phyloP scores from a whole-genome alignment of 73 alveolate species.

The Tetrahymena malaccensis region DNA sequence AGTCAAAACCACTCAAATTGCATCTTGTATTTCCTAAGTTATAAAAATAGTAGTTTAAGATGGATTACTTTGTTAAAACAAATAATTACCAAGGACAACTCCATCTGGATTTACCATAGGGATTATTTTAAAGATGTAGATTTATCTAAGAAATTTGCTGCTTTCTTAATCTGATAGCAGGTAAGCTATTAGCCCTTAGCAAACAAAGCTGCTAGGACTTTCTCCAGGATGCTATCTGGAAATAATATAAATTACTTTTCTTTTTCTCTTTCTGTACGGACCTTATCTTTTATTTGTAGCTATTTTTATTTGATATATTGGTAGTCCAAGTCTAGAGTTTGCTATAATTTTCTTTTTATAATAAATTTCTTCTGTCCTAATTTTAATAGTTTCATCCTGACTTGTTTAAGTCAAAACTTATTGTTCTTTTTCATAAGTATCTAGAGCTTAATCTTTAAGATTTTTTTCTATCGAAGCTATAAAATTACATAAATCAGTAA shows the following conservation, averaged over 20 bases:
- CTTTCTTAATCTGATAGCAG: background rate
- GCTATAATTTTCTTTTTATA: background rate
- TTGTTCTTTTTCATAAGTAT: background rate
- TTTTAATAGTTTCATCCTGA: background rate
- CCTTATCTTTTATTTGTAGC: background rate
- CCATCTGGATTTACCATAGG: conserved; percentile 98
- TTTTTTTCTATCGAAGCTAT: conserved; percentile 51
- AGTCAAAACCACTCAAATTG: conserved; percentile 85
- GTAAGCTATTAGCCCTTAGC: background rate
- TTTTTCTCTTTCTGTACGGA: background rate
- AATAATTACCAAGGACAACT: conserved; percentile 51
- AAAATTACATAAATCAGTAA: conserved; percentile 68
- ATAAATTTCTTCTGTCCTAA: background rate
- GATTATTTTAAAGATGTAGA: conserved; percentile 43
- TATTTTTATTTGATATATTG: background rate
- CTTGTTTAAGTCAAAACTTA: background rate
- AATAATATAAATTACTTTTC: conserved; percentile 36
- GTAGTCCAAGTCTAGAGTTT: background rate
- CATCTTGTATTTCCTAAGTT: conserved; percentile 84
- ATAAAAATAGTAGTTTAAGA: background rate
- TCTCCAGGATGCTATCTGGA: conserved; percentile 83
- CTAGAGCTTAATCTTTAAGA: conserved; percentile 13
- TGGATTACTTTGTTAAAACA: background rate
- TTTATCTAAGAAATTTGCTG: background rate
- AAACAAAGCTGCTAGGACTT: conserved; percentile 47